Evolutionary conservation across 2,329 filamentous ascomycete genomes (phyloP), one percentile per base, ranked within the genome.

Genomic region (Truncatella angustata): DNA sequence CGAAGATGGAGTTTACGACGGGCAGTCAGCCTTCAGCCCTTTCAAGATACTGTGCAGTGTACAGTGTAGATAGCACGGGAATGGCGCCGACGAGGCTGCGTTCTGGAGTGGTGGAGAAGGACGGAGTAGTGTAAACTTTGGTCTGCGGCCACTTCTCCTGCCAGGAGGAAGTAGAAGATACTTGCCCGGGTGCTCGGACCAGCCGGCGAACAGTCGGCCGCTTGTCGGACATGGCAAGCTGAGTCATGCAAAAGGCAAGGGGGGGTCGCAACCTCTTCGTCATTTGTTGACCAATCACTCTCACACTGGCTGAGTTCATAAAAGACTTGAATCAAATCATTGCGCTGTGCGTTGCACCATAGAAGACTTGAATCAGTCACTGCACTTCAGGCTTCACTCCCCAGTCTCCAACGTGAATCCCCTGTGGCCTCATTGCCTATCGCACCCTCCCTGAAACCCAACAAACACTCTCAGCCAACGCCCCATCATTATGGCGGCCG

Each of bases 401-500:
- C n/a, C n/a, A n/a, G n/a, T n/a, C n/a, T n/a, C n/a, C n/a, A n/a
- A n/a, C n/a, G n/a, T n/a, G n/a, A n/a, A n/a, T n/a, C n/a, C n/a
- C n/a, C n/a, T n/a, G n/a, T n/a, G n/a, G n/a, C n/a, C n/a, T n/a
- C n/a, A n/a, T n/a, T n/a, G n/a, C n/a, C n/a, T n/a, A n/a, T n/a
- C n/a, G n/a, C n/a, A n/a, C n/a, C n/a, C n/a, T n/a, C n/a, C n/a
- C n/a, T n/a, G 28, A 44, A n/a, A n/a, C 40, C 14, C 24, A 11
- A n/a, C 9, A 44, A 24, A 7, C 40, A 12, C 11, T n/a, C 24
- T 16, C 23, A 28, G 16, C 16, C 23, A n/a, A 16, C 24, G 23
- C n/a, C n/a, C n/a, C n/a, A n/a, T n/a, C n/a, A 61, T 56, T 18
- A 69, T 68, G 66, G 36, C 61, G 30, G 56, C 54, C 24, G 51